These are phyloP conservation scores for Penicillium sp. DNA, from an alignment of 2,329 filamentous ascomycete genomes.

Conservation along the genomic window DNA sequence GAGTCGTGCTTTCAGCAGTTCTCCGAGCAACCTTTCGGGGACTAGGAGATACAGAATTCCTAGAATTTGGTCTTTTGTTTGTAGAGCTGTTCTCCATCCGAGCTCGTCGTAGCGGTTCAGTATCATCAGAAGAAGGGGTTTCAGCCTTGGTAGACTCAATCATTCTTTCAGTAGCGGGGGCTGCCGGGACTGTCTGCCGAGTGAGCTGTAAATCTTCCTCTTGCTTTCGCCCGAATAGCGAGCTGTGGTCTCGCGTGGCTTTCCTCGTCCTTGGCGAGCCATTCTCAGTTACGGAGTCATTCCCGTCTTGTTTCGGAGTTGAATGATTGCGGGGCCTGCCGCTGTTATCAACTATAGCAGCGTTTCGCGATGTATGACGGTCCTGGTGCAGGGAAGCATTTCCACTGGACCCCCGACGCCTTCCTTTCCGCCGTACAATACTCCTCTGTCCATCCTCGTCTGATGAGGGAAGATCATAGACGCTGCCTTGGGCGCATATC, in stretches of 20 bases:
- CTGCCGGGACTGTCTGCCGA: background rate
- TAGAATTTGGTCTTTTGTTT: background rate
- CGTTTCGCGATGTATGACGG: background rate
- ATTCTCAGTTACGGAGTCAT: background rate
- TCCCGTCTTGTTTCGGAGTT: background rate
- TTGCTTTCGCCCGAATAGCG: background rate
- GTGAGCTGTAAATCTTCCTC: background rate
- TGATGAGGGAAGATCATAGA: constrained; percentile 28
- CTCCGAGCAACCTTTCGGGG: background rate
- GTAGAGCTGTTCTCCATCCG: background rate
- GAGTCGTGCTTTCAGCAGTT: constrained; percentile 12
- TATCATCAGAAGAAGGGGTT: background rate
- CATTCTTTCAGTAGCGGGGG: background rate
- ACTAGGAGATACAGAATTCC: background rate
- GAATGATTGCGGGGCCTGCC: background rate
- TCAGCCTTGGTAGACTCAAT: background rate
- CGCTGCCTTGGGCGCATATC: constrained; percentile 5
- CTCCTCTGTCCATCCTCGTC: constrained; percentile 20
- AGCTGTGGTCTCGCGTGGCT: background rate
- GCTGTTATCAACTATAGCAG: background rate
- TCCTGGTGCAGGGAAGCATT: background rate
- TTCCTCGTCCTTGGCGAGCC: background rate
- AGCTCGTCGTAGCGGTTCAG: background rate
- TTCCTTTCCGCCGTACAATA: constrained; percentile 20
- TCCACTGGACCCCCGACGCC: constrained; percentile 8